Conservation (phyloP, 805 yeast species). For the Ogataea minuta region DNA sequence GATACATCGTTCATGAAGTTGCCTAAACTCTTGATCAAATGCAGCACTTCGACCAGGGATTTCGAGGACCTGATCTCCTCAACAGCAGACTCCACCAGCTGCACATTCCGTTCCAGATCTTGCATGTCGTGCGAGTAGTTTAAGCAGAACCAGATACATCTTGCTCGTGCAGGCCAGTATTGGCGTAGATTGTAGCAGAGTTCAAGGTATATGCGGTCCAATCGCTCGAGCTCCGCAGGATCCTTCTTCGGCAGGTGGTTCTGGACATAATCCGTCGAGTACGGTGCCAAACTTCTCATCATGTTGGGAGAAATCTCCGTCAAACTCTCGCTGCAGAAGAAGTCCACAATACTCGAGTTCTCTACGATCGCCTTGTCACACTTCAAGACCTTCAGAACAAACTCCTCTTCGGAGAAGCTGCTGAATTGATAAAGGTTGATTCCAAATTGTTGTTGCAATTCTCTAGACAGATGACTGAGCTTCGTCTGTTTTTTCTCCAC, state of each 20-base stretch:
- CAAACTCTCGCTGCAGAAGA: conserved; percentile 65
- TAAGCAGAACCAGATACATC: conserved; percentile 53
- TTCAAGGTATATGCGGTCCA: conserved; percentile 69
- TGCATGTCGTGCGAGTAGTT: conserved; percentile 65
- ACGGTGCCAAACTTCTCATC: conserved; percentile 60
- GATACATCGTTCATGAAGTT: conserved; percentile 75
- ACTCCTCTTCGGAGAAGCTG: conserved; percentile 48
- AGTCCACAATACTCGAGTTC: conserved; percentile 62
- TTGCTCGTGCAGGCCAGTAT: conserved; percentile 73
- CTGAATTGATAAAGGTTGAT: conserved; percentile 70
- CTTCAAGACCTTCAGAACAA: conserved; percentile 51
- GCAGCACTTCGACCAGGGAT: conserved; percentile 56
- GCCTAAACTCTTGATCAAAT: conserved; percentile 69
- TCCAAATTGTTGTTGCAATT: conserved; percentile 75
- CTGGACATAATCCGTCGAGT: conserved; percentile 48
- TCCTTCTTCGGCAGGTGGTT: conserved; percentile 50
- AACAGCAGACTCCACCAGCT: conserved; percentile 58
- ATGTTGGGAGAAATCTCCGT: conserved; percentile 56
- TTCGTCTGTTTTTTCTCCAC: conserved; percentile 47
- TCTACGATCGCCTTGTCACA: conserved; percentile 58
- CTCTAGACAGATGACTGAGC: conserved; percentile 61
- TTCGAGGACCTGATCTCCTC: conserved; percentile 50
- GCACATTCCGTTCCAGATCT: conserved; percentile 56
- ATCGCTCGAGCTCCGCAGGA: conserved; percentile 57
- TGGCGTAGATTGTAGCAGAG: conserved; percentile 63